These are phyloP conservation scores for Spathaspora girioi DNA, from an alignment of 805 yeast species.

Conservation along the genomic window DNA sequence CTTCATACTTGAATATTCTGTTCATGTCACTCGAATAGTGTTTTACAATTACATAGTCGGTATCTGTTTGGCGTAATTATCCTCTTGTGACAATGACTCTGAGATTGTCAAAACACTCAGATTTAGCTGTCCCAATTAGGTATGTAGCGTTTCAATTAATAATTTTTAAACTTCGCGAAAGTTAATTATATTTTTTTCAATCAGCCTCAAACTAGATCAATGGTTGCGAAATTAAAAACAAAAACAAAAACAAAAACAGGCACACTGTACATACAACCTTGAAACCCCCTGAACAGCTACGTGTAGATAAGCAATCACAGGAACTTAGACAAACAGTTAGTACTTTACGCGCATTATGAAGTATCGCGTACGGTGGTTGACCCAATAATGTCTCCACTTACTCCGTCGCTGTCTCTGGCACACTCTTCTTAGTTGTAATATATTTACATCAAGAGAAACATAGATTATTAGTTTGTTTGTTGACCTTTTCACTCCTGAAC, in stretches of 20 bases:
- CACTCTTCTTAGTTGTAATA: too few relatives aligned
- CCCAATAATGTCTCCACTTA: too few relatives aligned
- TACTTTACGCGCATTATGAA: too few relatives aligned
- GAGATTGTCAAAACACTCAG: not conserved
- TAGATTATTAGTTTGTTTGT: too few relatives aligned
- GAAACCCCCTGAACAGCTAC: not conserved
- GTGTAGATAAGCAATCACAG: too few relatives aligned
- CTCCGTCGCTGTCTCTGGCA: too few relatives aligned
- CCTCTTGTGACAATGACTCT: not conserved
- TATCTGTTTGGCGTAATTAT: not conserved
- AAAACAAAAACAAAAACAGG: not conserved
- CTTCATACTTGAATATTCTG: not conserved
- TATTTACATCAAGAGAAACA: too few relatives aligned
- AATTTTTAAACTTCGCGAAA: not conserved
- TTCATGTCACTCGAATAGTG: not conserved
- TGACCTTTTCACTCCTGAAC: too few relatives aligned
- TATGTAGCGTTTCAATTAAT: not conserved
- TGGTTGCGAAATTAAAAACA: not conserved
- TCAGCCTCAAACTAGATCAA: not conserved
- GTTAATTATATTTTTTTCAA: not conserved
- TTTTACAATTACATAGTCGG: not conserved
- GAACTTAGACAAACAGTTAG: too few relatives aligned
- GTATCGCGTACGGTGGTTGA: too few relatives aligned
- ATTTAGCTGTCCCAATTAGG: not conserved
- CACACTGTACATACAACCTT: too few relatives aligned